A percentile compares a stretch with the other conserved stretches of the same genome.
phyloP scores from a whole-genome alignment of 2,329 filamentous ascomycete species.

The Drechslerella dactyloides region DNA sequence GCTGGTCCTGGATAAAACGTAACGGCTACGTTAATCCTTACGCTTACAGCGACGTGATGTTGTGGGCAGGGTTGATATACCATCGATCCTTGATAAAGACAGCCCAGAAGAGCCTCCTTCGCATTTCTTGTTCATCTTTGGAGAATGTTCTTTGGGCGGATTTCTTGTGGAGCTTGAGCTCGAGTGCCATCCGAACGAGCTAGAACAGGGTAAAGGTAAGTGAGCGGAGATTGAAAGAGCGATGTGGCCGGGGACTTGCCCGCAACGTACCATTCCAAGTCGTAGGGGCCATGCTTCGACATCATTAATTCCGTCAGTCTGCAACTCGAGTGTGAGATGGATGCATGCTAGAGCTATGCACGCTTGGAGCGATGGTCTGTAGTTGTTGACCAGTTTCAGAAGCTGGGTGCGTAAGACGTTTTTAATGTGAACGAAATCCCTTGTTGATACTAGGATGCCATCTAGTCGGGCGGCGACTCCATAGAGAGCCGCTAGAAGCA shows the following conservation, averaged over 20 bases:
- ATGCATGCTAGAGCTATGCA: conserved; percentile 53
- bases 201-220: conserved; percentile 9
- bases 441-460: conserved; percentile 52
- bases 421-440: conserved; percentile 54
- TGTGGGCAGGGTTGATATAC: conserved; percentile 19
- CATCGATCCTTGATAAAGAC: conserved; percentile 54
- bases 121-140: conserved; percentile 51
- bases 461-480: conserved; percentile 52
- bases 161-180: conserved; percentile 51
- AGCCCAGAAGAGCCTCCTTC: conserved; percentile 53
- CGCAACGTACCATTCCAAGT: conserved; percentile 48
- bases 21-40: conserved; percentile 2
- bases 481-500: conserved; percentile 53
- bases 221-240: conserved; percentile 6
- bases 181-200: conserved; percentile 53
- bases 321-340: conserved; percentile 53
- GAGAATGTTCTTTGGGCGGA: conserved; percentile 44
- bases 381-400: conserved; percentile 51
- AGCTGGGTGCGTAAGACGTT: conserved; percentile 52
- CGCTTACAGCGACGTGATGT: conserved; percentile 3
- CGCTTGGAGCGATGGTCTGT: conserved; percentile 52
- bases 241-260: conserved; percentile 6
- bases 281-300: conserved; percentile 53
- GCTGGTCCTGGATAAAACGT: conserved; percentile 47
- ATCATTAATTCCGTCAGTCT: conserved; percentile 53